A percentile compares a stretch with the other conserved stretches of the same genome.
These are phyloP conservation scores for Rhodomyrtus psidioides DNA, from an alignment of 441 rosid species.

Conservation along the genomic window DNA sequence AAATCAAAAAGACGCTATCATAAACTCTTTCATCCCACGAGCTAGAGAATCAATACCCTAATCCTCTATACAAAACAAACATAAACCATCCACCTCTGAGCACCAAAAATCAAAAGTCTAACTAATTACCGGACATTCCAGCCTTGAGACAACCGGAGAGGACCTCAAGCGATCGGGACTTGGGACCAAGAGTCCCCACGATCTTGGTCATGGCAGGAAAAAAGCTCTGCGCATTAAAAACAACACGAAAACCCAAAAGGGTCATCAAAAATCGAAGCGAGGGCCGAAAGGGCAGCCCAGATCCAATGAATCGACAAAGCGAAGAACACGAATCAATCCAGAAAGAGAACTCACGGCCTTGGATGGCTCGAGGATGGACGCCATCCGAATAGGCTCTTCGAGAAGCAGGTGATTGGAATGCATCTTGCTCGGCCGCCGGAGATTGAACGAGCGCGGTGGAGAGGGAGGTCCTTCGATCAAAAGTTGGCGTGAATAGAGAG, in stretches of 20 bases:
- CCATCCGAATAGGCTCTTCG: conserved; percentile 98
- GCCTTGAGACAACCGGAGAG: conserved; percentile 84
- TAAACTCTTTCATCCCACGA: background rate
- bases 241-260: background rate
- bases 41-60: background rate
- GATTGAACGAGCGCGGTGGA: background rate
- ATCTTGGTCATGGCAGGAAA: conserved; percentile 97
- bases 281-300: background rate
- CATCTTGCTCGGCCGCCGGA: conserved; percentile 34
- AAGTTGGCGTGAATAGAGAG: background rate
- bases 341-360: conserved; percentile 47
- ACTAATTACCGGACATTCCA: conserved; percentile 78
- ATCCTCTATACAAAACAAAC: background rate
- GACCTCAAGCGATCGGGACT: conserved; percentile 76
- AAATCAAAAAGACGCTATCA: background rate
- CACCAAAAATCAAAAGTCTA: background rate
- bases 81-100: background rate
- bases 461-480: background rate
- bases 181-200: conserved; percentile 93
- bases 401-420: conserved; percentile 84
- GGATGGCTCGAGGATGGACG: conserved; percentile 89
- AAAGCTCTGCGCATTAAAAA: conserved; percentile 47
- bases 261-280: background rate
- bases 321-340: background rate
- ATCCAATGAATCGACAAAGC: background rate